Evolutionary conservation across 129 eudicot genomes (phyloP), one percentile per base, ranked within the genome.

Genomic region (Dittrichia graveolens): DNA sequence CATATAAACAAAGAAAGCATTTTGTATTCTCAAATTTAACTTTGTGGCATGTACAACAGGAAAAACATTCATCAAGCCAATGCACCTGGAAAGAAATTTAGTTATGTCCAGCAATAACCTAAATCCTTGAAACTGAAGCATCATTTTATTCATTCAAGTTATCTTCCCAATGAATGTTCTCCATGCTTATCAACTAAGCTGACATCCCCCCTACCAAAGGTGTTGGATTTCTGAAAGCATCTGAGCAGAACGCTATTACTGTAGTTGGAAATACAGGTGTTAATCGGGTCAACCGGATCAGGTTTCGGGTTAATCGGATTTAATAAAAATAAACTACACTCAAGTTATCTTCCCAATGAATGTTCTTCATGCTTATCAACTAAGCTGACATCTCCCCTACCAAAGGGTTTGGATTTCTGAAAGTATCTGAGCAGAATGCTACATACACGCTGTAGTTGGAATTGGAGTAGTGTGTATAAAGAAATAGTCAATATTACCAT

Each of bases 381-480:
- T 39, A 40, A 8, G 62, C 14, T 56, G 62, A 56, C 14, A 19
- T 8, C 41, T 56, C 4, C 10, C 40, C 14, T 10, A 9, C 9
- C 62, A 56, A 56, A 24, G 4, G 72, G 6, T 43, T 46, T 46
- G 57, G 24, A 66, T 24, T 12, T 6, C 39, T 18, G 31, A 9
- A 66, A 11, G 57, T 66, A 66, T 45, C 24, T 31, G 39, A 66
- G 72, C 42, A 13, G 43, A 12, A 66, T 12, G 15, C 42, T 47
- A 44, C 46, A 62, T 13, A 69, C 74, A 15, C 16, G 8, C 7
- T 1, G 2, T 38, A 15, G 74, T 53, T 8, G 49, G 48, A 38
- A 38, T 24, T 24, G 31, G 31, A 24, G 31, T 24, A 24, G 31
- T 24, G 31, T 24, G 31, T 0, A 24, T 24, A 24, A 24, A 24